Conservation (phyloP, 1,139 yeast species). For the Nakaseomyces uthaithaninus region DNA sequence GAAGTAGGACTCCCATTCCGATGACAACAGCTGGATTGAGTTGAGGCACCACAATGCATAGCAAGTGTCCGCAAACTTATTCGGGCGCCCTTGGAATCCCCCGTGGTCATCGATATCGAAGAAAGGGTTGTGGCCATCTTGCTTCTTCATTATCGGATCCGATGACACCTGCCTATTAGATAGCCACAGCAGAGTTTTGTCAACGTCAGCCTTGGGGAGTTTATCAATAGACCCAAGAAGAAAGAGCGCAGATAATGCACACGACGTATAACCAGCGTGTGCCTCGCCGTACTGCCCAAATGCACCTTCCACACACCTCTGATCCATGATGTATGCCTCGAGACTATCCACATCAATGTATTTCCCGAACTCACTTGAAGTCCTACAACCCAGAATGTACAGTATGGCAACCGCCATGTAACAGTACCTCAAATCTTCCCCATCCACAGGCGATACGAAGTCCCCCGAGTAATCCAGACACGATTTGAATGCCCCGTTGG, state of each 20-base stretch:
- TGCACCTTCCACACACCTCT: constrained; percentile 62
- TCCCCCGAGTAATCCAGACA: constrained; percentile 35
- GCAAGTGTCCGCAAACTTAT: constrained; percentile 83
- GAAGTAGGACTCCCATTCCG: constrained; percentile 30
- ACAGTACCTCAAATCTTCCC: constrained; percentile 63
- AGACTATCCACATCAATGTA: constrained; percentile 42
- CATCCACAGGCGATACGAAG: constrained; percentile 43
- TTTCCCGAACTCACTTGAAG: constrained; percentile 17
- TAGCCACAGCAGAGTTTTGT: constrained; percentile 48
- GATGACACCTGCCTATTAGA: constrained; percentile 50
- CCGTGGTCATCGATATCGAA: constrained; percentile 42
- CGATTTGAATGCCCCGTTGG: constrained; percentile 49
- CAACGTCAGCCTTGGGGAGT: constrained; percentile 17
- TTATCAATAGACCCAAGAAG: constrained; percentile 35
- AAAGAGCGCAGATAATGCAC: constrained; percentile 63
- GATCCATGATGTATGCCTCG: constrained; percentile 36
- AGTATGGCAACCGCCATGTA: constrained; percentile 67
- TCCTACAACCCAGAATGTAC: constrained; percentile 38
- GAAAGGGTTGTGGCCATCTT: constrained; percentile 24
- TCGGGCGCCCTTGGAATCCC: constrained; percentile 82
- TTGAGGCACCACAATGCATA: constrained; percentile 85
- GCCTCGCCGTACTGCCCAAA: constrained; percentile 56
- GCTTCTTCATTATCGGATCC: constrained; percentile 26
- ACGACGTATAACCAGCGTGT: constrained; percentile 83
- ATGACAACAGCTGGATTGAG: constrained; percentile 39